These are phyloP conservation scores for Arctium minus DNA, from an alignment of 129 eudicot genomes.

Conservation along the genomic window DNA sequence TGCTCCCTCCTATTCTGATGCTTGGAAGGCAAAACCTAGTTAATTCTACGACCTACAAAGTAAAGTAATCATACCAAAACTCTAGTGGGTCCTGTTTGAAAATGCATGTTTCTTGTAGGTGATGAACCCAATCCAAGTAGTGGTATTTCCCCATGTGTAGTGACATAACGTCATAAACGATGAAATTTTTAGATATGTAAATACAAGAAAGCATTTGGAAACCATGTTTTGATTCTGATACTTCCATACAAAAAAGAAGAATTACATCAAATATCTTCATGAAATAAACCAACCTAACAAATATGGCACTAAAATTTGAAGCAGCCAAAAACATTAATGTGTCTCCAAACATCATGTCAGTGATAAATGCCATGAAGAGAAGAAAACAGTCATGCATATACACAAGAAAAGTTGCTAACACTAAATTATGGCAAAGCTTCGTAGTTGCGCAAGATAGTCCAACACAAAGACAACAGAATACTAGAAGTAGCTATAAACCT, in stretches of 20 bases:
- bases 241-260: no score
- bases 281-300: not conserved
- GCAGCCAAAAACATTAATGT: not conserved
- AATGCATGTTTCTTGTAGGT: no score
- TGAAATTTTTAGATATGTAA: not conserved
- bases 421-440: not conserved
- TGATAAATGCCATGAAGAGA: not conserved
- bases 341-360: not conserved
- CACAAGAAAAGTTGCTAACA: no score
- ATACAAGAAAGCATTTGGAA: not conserved
- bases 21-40: not conserved
- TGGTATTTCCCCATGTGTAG: no score
- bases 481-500: slow-evolving; percentile 33
- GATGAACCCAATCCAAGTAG: no score
- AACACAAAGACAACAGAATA: not conserved
- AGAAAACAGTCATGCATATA: not conserved
- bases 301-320: not conserved
- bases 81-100: not conserved
- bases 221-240: no score
- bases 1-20: not conserved
- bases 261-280: no score
- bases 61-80: not conserved
- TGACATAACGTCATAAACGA: not conserved
- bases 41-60: not conserved
- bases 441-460: no score